Evolutionary conservation across 768 basidiomycete genomes (phyloP), one percentile per base, ranked within the genome.

Genomic region (Tephrocybe rancida): DNA sequence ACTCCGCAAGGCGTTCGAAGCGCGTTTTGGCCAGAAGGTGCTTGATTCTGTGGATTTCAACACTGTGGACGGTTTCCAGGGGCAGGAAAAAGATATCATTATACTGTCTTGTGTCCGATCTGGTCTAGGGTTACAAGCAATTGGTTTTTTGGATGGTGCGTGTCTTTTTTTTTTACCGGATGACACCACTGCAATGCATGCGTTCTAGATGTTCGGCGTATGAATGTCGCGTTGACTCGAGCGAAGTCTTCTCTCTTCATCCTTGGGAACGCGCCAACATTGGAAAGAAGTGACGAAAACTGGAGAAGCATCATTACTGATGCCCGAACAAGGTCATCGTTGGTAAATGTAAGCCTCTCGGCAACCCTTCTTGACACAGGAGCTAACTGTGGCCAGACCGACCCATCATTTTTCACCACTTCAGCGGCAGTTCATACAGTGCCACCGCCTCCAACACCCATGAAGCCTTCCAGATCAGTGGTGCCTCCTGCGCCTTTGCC

Each of bases 221-320:
- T 98, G 91, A 98, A 99, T 69, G 96, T 99, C n/a, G 95, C 95
- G 25, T 73, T 99, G 22, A 99, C 96, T n/a, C 86, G 97, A 61
- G 93, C 96, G 2, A 91, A 89, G 63, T 93, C 93, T 6, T 97
- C 96, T 9, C 73, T 99, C 2, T 99, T 95, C 69, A 86, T 99
- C 50, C 78, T 99, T 26, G 97, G 97, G 6, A 87, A 98, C 68
- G 88, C 87, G 11, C 75, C 92, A 6, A 98, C 95, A 1, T 78
- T 99, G 5, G 90, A 95, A 67, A 77, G 95, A 49, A 92, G 93
- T 58, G 87, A 95, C 60, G 72, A 77, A 16, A 84, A 76, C 11
- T 98, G 95, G 95, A 79, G 76, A 53, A 72, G 76, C 25, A 95
- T 97, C 42, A 78, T 97, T 22, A 67, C 73, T 18, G 88, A 98